A percentile compares a stretch with the other conserved stretches of the same genome.
Evolutionary conservation across 75 land plant genomes (phyloP).

Genomic region (Selaginella tamariscina): DNA sequence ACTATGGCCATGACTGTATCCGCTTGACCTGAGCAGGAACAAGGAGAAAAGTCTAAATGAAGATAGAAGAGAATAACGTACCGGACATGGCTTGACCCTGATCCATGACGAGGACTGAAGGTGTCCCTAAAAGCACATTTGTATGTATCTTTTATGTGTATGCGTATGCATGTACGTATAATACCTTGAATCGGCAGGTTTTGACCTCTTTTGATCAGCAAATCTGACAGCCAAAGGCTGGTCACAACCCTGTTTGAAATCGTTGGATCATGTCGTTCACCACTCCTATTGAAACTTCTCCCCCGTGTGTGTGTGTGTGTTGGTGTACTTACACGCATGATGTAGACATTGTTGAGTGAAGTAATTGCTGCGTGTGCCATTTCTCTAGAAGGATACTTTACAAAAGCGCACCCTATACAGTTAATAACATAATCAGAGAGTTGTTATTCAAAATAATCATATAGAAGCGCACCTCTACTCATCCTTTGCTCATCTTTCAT

Average conservation of each 20-base stretch:
- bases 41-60: too few species aligned
- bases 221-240: slow-evolving; percentile 90
- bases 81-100: neutral
- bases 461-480: slow-evolving; percentile 52
- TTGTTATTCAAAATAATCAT: neutral
- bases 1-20: too few species aligned
- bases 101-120: neutral
- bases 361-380: slow-evolving; percentile 80
- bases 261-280: neutral
- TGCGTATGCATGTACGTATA: too few species aligned
- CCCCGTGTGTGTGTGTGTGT: too few species aligned
- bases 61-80: too few species aligned
- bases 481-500: slow-evolving; percentile 75
- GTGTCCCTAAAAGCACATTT: neutral
- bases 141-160: too few species aligned
- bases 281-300: too few species aligned
- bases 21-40: neutral
- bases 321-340: slow-evolving; percentile 72
- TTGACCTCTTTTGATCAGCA: slow-evolving; percentile 95
- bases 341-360: slow-evolving; percentile 59
- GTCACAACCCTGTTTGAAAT: slow-evolving; percentile 63
- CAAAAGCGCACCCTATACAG: slow-evolving; percentile 99
- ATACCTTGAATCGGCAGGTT: slow-evolving; percentile 69
- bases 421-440: too few species aligned
- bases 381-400: slow-evolving; percentile 67